phyloP scores from a whole-genome alignment of 2,329 filamentous ascomycete species.

The Nemania sp. region DNA sequence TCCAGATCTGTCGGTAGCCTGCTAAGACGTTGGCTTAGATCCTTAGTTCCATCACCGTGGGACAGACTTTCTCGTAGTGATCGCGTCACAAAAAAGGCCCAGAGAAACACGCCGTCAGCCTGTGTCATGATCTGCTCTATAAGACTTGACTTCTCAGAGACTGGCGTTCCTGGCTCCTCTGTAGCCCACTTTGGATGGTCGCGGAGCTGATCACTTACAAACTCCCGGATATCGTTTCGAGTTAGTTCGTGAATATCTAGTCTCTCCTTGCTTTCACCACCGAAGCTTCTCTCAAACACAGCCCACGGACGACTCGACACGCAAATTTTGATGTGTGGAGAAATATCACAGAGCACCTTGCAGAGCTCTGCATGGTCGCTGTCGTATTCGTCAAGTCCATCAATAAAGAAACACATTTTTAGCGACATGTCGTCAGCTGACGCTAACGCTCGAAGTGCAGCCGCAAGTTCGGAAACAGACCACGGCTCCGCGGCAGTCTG shows the following conservation, averaged over 20 bases:
- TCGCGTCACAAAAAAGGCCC: constrained; percentile 47
- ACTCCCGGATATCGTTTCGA: constrained; percentile 3
- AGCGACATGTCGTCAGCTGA: neutral
- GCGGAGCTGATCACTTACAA: constrained; percentile 5
- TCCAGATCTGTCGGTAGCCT: constrained; percentile 39
- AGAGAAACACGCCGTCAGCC: constrained; percentile 34
- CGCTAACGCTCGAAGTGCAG: neutral
- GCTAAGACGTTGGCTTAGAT: constrained; percentile 34
- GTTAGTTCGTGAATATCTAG: constrained; percentile 23
- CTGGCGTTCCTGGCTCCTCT: neutral
- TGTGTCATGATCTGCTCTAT: neutral
- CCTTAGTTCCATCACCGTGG: constrained; percentile 36
- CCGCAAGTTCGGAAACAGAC: neutral
- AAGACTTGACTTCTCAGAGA: neutral
- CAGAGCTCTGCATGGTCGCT: constrained; percentile 13
- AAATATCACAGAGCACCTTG: neutral
- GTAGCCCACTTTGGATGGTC: neutral
- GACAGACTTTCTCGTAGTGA: constrained; percentile 43
- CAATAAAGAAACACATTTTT: constrained; percentile 26
- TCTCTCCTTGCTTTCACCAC: neutral
- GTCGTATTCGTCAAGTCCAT: constrained; percentile 24
- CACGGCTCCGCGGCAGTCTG: constrained; percentile 1
- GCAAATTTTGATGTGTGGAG: constrained; percentile 12
- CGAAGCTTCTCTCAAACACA: neutral
- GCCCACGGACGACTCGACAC: constrained; percentile 19